Conservation (phyloP, 192 early-diverging fungal species). For the Linnemannia zychae region DNA sequence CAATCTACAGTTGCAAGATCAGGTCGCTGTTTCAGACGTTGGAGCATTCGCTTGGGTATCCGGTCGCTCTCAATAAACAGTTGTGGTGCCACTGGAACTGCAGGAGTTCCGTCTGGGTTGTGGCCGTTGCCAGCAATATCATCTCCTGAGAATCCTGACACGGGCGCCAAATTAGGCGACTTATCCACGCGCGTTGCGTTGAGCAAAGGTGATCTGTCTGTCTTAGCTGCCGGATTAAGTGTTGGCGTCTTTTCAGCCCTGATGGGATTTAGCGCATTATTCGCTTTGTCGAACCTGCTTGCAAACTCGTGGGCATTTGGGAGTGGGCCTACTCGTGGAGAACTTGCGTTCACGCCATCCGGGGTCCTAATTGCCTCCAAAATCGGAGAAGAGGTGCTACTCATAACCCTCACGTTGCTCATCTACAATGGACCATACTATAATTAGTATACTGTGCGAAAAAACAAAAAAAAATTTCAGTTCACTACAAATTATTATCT, state of each 20-base stretch:
- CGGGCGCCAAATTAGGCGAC: conserved; percentile 11
- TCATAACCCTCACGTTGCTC: conserved; percentile 16
- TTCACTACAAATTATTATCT: too few species aligned
- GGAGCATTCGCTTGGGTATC: conserved; percentile 42
- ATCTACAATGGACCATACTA: not conserved
- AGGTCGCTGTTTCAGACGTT: conserved; percentile 27
- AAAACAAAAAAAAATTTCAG: too few species aligned
- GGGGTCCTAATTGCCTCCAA: conserved; percentile 32
- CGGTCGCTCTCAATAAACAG: conserved; percentile 43
- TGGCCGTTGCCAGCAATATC: not conserved
- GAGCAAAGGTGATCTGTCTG: conserved; percentile 34
- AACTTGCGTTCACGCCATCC: conserved; percentile 11
- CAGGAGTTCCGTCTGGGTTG: not conserved
- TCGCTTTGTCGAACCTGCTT: conserved; percentile 12
- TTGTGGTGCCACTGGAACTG: not conserved
- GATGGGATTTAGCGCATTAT: conserved; percentile 12
- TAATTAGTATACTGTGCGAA: not conserved
- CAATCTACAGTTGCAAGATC: conserved; percentile 40
- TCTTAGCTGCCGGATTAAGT: not conserved
- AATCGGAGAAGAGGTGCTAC: conserved; percentile 31
- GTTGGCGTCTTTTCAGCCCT: conserved; percentile 15
- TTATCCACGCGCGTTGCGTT: conserved; percentile 15
- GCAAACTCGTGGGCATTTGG: not conserved
- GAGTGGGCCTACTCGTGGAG: conserved; percentile 34
- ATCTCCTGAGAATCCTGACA: conserved; percentile 7